Evolutionary conservation across 768 basidiomycete species (phyloP).

Genomic region (Russula brevipes): DNA sequence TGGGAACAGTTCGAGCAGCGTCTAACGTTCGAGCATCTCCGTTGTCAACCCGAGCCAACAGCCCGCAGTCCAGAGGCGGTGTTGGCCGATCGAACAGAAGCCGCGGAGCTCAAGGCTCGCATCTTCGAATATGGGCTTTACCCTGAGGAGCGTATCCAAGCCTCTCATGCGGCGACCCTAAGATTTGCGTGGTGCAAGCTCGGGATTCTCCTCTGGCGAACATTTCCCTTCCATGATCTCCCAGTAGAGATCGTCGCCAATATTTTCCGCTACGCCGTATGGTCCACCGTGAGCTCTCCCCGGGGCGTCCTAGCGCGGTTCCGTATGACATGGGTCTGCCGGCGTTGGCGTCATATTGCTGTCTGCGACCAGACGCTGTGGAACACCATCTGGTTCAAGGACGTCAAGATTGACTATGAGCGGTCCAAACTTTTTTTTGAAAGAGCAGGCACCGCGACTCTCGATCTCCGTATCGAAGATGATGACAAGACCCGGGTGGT

Average conservation of each 20-base stretch:
- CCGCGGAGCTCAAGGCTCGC: conserved; percentile 6
- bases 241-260: conserved; percentile 61
- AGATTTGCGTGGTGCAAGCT: conserved; percentile 12
- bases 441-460: conserved; percentile 47
- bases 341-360: conserved; percentile 29
- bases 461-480: conserved; percentile 63
- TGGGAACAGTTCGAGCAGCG: conserved; percentile 10
- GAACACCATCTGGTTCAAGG: conserved; percentile 61
- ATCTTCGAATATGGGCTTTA: not conserved
- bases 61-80: not conserved
- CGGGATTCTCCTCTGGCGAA: conserved; percentile 34
- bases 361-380: conserved; percentile 29
- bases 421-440: conserved; percentile 54
- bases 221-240: conserved; percentile 54
- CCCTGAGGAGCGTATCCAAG: not conserved
- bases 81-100: not conserved
- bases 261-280: conserved; percentile 57
- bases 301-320: conserved; percentile 35
- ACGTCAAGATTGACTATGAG: conserved; percentile 41
- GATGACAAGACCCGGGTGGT: conserved; percentile 15
- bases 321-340: conserved; percentile 54
- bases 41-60: conserved; percentile 16
- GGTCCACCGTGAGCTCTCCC: conserved; percentile 39
- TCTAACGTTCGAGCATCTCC: not conserved
- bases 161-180: not conserved